These are phyloP conservation scores for Geosmithia flava DNA, from an alignment of 2,329 filamentous ascomycete species.

Conservation along the genomic window DNA sequence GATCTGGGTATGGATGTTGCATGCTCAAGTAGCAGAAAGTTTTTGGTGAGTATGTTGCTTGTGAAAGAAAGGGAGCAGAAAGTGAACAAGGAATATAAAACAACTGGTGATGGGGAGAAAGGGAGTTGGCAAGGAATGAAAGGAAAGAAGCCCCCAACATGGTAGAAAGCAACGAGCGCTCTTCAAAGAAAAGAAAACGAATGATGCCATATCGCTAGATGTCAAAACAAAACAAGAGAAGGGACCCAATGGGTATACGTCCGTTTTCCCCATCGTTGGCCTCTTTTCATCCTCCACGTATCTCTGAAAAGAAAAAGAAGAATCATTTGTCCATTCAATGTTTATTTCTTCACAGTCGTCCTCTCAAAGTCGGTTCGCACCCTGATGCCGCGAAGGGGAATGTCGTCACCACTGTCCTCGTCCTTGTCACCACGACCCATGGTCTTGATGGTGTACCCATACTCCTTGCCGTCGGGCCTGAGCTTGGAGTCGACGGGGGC, in stretches of 20 bases:
- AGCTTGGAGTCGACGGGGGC: constrained; percentile 10
- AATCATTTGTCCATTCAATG: neutral
- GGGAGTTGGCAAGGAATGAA: too few relatives aligned
- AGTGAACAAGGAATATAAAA: too few relatives aligned
- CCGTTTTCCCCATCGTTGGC: neutral
- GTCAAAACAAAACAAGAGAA: neutral
- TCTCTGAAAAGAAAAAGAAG: too few relatives aligned
- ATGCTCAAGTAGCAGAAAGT: neutral
- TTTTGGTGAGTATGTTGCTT: neutral
- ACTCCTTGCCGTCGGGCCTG: constrained; percentile 15
- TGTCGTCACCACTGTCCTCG: constrained; percentile 19
- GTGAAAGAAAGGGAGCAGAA: neutral
- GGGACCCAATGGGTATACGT: neutral
- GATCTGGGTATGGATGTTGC: neutral
- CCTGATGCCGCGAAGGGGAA: constrained; percentile 24
- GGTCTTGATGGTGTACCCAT: constrained; percentile 15
- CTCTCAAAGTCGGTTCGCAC: constrained; percentile 20
- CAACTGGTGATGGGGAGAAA: too few relatives aligned
- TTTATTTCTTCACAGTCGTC: constrained; percentile 1
- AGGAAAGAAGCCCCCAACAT: too few relatives aligned
- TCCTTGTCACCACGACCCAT: constrained; percentile 13
- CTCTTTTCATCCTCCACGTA: neutral
- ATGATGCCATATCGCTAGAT: neutral
- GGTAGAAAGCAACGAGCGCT: too few relatives aligned
- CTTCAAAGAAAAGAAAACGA: neutral